phyloP scores from a whole-genome alignment of 2,329 filamentous ascomycete species.

The Claviceps arundinis region DNA sequence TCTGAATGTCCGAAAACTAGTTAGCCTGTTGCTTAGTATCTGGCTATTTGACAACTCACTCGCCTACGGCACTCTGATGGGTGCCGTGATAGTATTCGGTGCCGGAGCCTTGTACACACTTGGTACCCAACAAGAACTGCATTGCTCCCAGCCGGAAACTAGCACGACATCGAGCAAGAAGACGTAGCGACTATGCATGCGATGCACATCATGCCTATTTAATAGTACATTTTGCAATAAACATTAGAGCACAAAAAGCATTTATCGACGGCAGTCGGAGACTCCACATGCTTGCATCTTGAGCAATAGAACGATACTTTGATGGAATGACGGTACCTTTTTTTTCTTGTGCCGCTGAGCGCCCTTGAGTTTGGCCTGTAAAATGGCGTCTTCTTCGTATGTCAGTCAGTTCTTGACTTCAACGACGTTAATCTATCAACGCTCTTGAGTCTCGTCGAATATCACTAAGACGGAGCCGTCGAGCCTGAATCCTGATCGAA shows the following conservation, averaged over 20 bases:
- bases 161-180: neutral
- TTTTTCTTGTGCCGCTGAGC: neutral
- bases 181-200: neutral
- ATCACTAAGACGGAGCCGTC: too few relatives aligned
- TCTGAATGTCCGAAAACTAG: constrained; percentile 85
- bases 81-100: constrained; percentile 75
- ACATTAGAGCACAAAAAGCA: neutral
- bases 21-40: constrained; percentile 82
- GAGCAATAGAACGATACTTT: neutral
- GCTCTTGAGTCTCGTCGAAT: too few relatives aligned
- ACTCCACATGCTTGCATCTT: neutral
- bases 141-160: neutral
- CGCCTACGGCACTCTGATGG: constrained; percentile 61
- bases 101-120: constrained; percentile 85
- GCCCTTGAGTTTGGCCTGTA: too few relatives aligned
- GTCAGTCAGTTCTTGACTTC: too few relatives aligned
- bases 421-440: too few relatives aligned
- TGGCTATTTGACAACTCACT: constrained; percentile 86
- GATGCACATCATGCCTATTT: neutral
- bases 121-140: constrained; percentile 34
- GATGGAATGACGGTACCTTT: neutral
- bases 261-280: neutral
- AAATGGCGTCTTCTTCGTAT: neutral
- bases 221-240: neutral
- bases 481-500: too few relatives aligned